Percentiles rank a stretch among this genome's conserved stretches.
Evolutionary conservation across 495 filamentous ascomycete species (phyloP).

Genomic region (Podospora australis): DNA sequence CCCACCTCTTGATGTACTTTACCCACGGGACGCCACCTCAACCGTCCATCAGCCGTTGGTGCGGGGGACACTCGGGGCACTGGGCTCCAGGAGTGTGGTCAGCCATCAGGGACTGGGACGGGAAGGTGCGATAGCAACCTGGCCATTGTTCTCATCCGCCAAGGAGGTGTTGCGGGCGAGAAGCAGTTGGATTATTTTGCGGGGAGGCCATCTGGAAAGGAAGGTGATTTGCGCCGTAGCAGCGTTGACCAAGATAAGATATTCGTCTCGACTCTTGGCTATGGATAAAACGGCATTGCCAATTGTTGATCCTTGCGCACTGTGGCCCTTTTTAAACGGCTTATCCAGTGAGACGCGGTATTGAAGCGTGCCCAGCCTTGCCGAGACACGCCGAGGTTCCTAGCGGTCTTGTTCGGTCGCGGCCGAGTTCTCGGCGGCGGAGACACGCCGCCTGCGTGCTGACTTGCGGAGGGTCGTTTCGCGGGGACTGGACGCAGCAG

Average conservation of each 20-base stretch:
- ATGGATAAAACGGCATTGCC: slow-evolving; percentile 2
- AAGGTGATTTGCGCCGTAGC: background rate
- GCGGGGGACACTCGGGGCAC: background rate
- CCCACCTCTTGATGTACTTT: background rate
- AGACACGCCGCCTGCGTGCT: slow-evolving; percentile 1
- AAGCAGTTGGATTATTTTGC: background rate
- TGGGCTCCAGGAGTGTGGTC: background rate
- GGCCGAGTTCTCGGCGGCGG: background rate
- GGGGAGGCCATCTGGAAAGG: slow-evolving; percentile 1
- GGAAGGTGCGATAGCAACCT: background rate
- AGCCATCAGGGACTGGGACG: background rate
- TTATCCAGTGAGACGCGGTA: background rate
- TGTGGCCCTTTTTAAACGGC: background rate
- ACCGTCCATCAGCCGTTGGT: background rate
- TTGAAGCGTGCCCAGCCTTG: background rate
- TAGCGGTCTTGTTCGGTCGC: background rate
- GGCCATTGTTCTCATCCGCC: background rate
- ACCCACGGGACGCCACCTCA: background rate
- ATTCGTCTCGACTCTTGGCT: slow-evolving; percentile 1
- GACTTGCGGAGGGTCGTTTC: background rate
- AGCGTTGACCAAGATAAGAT: slow-evolving; percentile 2
- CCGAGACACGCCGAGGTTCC: background rate
- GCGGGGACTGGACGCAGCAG: background rate
- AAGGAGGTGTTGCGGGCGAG: background rate
- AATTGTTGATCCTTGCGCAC: background rate